Evolutionary conservation across 208 protist genomes (phyloP).

Genomic region (Leishmania lainsoni): DNA sequence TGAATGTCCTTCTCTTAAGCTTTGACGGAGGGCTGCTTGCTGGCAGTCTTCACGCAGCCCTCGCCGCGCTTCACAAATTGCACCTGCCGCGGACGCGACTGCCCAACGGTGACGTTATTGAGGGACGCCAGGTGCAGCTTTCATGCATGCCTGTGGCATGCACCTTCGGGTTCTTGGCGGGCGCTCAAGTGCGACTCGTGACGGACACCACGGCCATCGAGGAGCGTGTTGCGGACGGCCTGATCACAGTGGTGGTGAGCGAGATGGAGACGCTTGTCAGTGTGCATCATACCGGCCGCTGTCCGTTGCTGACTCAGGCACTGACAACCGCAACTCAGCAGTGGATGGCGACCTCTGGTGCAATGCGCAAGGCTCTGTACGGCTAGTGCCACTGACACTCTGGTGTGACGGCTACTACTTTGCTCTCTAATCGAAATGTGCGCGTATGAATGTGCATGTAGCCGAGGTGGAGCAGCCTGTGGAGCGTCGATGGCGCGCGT

Average conservation of each 20-base stretch:
- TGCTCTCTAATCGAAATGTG: neutral
- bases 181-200: conserved; percentile 49
- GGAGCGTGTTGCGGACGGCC: conserved; percentile 63
- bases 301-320: conserved; percentile 45
- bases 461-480: neutral
- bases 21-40: conserved; percentile 79
- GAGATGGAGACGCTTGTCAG: conserved; percentile 54
- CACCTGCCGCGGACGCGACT: conserved; percentile 66
- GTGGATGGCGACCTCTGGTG: conserved; percentile 16
- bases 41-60: conserved; percentile 59
- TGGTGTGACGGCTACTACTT: neutral
- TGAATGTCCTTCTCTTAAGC: conserved; percentile 67
- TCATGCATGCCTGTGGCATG: conserved; percentile 60
- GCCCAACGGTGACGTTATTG: conserved; percentile 71
- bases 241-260: conserved; percentile 67
- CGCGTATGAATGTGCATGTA: neutral
- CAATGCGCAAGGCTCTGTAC: conserved; percentile 36
- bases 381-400: neutral
- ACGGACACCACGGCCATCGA: conserved; percentile 82
- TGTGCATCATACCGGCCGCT: conserved; percentile 52
- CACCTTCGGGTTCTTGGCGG: conserved; percentile 43
- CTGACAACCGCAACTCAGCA: conserved; percentile 41
- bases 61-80: conserved; percentile 67
- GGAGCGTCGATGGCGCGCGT: neutral
- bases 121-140: conserved; percentile 42